A percentile compares a stretch with the other conserved stretches of the same genome.
Evolutionary conservation across 1,139 yeast species (phyloP).

Genomic region (Saccharomyces hybrid): DNA sequence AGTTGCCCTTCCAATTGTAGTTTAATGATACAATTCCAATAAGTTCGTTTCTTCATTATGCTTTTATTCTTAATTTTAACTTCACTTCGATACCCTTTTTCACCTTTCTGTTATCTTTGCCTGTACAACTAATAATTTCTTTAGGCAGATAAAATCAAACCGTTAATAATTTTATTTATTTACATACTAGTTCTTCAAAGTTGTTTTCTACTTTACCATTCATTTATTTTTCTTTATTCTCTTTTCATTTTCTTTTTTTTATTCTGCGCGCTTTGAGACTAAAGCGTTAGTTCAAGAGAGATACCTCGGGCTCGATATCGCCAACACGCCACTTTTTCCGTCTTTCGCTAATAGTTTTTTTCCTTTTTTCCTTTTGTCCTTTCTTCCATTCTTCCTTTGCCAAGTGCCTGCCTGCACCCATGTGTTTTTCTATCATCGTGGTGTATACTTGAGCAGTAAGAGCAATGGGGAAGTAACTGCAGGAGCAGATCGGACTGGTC

Average conservation of each 20-base stretch:
- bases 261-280: too few relatives aligned
- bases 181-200: neutral
- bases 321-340: neutral
- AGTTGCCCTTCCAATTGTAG: neutral
- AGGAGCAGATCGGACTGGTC: too few relatives aligned
- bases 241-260: too few relatives aligned
- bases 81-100: neutral
- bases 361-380: too few relatives aligned
- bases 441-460: too few relatives aligned
- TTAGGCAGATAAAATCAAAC: neutral
- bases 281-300: neutral
- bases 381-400: too few relatives aligned
- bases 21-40: neutral
- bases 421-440: too few relatives aligned
- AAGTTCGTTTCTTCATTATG: neutral
- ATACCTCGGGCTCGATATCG: neutral
- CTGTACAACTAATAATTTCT: neutral
- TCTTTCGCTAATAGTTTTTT: neutral
- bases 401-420: too few relatives aligned
- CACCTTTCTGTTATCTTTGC: neutral
- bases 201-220: neutral
- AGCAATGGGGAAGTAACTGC: too few relatives aligned
- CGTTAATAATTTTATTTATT: neutral
- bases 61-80: neutral
- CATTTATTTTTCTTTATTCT: too few relatives aligned